Conservation (phyloP, 805 yeast genomes). For the Lachancea dasiensis region DNA sequence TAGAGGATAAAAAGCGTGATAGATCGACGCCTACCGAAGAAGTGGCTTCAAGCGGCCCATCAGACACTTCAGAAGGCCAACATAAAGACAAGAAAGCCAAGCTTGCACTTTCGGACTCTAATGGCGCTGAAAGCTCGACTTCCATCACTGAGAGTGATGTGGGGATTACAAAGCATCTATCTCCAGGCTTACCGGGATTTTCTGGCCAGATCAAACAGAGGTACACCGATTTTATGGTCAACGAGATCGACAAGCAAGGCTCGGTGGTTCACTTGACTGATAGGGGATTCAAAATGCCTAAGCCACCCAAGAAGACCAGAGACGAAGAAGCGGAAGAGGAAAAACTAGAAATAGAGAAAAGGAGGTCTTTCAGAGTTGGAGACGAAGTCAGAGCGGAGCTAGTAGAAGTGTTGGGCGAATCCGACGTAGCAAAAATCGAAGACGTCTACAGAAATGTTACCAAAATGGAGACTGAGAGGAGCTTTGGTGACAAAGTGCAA, state of each 20-base stretch:
- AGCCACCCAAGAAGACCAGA: conserved; percentile 40
- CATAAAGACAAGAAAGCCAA: conserved; percentile 5
- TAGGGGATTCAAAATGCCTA: conserved; percentile 58
- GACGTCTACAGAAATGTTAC: conserved; percentile 49
- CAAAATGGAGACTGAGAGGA: conserved; percentile 50
- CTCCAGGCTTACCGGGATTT: conserved; percentile 54
- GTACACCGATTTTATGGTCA: conserved; percentile 89
- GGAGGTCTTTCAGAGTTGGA: conserved; percentile 37
- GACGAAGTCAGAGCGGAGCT: conserved; percentile 45
- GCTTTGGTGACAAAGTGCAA: conserved; percentile 59
- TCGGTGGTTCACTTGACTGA: conserved; percentile 70
- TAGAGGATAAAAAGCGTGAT: conserved; percentile 1
- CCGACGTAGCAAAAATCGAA: conserved; percentile 51
- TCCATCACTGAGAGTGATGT: conserved; percentile 59
- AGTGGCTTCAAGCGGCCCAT: neutral
- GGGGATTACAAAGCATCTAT: conserved; percentile 73
- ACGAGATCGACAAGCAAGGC: conserved; percentile 69
- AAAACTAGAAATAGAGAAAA: conserved; percentile 26
- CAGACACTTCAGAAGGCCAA: neutral
- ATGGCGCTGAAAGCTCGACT: neutral
- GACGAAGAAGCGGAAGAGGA: conserved; percentile 34
- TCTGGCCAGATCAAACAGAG: conserved; percentile 78
- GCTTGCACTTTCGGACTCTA: neutral
- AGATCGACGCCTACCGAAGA: conserved; percentile 1
- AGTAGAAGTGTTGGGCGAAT: conserved; percentile 50